Conservation (phyloP, 768 basidiomycete genomes). For the Phaffia australis region DNA sequence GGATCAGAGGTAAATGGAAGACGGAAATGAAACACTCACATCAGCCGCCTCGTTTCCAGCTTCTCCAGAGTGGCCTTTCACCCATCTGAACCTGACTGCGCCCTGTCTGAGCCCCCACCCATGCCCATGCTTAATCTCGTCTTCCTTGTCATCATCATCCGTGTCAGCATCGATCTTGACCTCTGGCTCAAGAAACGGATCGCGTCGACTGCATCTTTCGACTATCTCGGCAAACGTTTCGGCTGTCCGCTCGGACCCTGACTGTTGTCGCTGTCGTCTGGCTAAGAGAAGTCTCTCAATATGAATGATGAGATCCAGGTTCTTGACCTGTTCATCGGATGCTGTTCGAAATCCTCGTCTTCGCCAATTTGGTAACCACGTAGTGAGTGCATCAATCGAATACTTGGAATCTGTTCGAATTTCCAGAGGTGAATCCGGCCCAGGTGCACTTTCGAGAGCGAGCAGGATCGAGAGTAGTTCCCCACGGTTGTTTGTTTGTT, state of each 20-base stretch:
- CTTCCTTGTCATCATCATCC: no score
- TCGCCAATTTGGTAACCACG: conserved; percentile 17
- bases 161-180: no score
- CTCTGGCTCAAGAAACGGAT: no score
- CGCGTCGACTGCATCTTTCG: no score
- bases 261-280: no score
- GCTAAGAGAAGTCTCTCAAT: conserved; percentile 10
- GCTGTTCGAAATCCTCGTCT: neutral
- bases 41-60: conserved; percentile 11
- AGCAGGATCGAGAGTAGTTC: conserved; percentile 21
- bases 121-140: no score
- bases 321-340: neutral
- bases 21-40: no score
- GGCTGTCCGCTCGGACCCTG: no score
- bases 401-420: conserved; percentile 20
- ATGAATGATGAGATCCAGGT: conserved; percentile 20
- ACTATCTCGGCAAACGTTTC: no score
- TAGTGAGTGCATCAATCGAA: conserved; percentile 5
- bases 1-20: no score
- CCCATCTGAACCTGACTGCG: neutral
- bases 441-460: conserved; percentile 23
- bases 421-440: conserved; percentile 9
- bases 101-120: no score
- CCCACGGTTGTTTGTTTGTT: conserved; percentile 25
- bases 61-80: conserved; percentile 9